Evolutionary conservation across 768 basidiomycete species (phyloP), one percentile per base, ranked within the genome.

Genomic region (Zangia roseola): DNA sequence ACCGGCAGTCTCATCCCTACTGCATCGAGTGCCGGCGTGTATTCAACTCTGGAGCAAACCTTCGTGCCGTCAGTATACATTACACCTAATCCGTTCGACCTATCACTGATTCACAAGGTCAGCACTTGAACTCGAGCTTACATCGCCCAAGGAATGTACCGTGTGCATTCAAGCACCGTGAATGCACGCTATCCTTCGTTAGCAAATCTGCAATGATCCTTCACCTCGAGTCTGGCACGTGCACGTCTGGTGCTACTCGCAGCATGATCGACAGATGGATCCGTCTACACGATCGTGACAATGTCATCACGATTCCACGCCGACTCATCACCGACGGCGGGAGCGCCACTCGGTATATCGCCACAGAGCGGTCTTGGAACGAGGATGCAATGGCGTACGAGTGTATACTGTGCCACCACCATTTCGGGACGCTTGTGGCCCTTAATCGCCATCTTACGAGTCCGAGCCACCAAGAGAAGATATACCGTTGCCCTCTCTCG

Each of bases 401-500:
- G 63, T 88, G 86, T 63, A 79, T 80, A 58, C 63, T 88, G 21
- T 88, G 86, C 61, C 74, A 80, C 60, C 47, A 44, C 19, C 54
- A 42, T 12, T 82, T 75, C 56, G 23, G 55, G 43, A 57, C 68
- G 0, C 73, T 86, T 10, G 10, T 14, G 0, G 68, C 64, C 7
- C 72, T 88, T 42, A 84, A 88, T 57, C 71, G 76, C 53, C 88
- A 88, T 57, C 71, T 88, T 36, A 71, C 73, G 42, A 86, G 86
- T 63, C 82, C 86, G 2, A 68, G 59, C 3, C 86, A 87, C 58
- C 63, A 75, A 53, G 71, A 75, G 1, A 73, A 70, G 60, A 69
- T 75, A 2, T 86, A 82, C 56, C 55, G 74, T 3, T 88, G 86
- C 65, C 82, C 81, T 5, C 61, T 73, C 37, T 52, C 47, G 9